Percentiles rank a stretch among this genome's conserved stretches.
Evolutionary conservation across 768 basidiomycete species (phyloP).

Genomic region (Naganishia onofrii): DNA sequence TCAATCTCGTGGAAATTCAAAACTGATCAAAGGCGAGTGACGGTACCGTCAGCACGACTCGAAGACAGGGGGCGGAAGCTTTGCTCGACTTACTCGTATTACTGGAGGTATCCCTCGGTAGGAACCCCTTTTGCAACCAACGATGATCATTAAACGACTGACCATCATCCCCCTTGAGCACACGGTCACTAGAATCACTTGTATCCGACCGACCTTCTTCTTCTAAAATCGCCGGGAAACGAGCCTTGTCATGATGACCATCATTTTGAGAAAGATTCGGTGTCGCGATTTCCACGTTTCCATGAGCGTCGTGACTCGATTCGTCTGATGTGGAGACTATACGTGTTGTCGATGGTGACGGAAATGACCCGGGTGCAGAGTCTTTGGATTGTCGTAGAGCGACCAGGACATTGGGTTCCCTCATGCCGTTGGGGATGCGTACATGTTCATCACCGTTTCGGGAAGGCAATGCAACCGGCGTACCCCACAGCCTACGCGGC

Average conservation of each 20-base stretch:
- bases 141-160: constrained; percentile 3
- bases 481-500: constrained; percentile 7
- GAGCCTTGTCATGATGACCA: background rate
- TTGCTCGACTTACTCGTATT: constrained; percentile 14
- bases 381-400: constrained; percentile 12
- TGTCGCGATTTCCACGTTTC: background rate
- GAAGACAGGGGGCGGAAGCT: background rate
- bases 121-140: constrained; percentile 3
- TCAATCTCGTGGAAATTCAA: constrained; percentile 3
- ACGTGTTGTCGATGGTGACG: background rate
- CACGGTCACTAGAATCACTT: background rate
- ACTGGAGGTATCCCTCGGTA: constrained; percentile 4
- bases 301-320: constrained; percentile 9
- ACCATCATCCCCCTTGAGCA: background rate
- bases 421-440: background rate
- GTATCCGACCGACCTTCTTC: constrained; percentile 5
- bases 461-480: constrained; percentile 10
- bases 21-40: background rate
- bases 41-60: background rate
- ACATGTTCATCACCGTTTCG: background rate
- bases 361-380: background rate
- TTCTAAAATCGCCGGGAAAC: constrained; percentile 15
- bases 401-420: too few species aligned
- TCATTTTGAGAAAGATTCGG: constrained; percentile 15
- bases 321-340: constrained; percentile 12